Evolutionary conservation across 371 early-diverging fungal species (phyloP).

Genomic region (Mucor plumbeus): DNA sequence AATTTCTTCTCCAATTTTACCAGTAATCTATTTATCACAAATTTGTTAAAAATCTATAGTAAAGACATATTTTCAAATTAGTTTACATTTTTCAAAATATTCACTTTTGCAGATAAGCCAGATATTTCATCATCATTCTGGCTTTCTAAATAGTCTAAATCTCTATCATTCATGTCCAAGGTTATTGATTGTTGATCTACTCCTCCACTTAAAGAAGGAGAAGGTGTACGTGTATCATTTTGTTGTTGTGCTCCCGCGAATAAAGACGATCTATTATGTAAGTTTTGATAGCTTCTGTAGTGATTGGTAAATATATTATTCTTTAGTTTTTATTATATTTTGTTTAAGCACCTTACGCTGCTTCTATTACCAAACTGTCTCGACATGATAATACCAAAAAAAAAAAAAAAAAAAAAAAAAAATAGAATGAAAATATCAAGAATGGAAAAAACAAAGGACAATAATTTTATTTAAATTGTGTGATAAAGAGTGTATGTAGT

Average conservation of each 20-base stretch:
- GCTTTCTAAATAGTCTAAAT: conserved; percentile 53
- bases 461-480: background rate
- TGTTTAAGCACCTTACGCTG: conserved; percentile 39
- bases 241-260: conserved; percentile 36
- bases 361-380: conserved; percentile 49
- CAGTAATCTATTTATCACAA: conserved; percentile 40
- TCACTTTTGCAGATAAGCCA: conserved; percentile 55
- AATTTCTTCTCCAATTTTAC: conserved; percentile 59
- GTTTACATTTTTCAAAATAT: conserved; percentile 50
- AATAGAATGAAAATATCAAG: conserved; percentile 12
- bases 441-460: background rate
- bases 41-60: background rate
- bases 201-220: conserved; percentile 25
- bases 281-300: conserved; percentile 49
- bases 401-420: conserved; percentile 3
- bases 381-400: conserved; percentile 28
- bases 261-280: conserved; percentile 50
- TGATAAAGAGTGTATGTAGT: background rate
- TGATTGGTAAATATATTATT: background rate
- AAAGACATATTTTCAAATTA: background rate
- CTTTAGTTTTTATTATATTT: background rate
- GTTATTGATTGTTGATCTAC: conserved; percentile 21
- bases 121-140: conserved; percentile 55
- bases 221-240: conserved; percentile 29
- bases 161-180: conserved; percentile 48